A percentile compares a stretch with the other conserved stretches of the same genome.
These are phyloP conservation scores for Sabuloglossum arenarium DNA, from an alignment of 495 filamentous ascomycete species.

Conservation along the genomic window DNA sequence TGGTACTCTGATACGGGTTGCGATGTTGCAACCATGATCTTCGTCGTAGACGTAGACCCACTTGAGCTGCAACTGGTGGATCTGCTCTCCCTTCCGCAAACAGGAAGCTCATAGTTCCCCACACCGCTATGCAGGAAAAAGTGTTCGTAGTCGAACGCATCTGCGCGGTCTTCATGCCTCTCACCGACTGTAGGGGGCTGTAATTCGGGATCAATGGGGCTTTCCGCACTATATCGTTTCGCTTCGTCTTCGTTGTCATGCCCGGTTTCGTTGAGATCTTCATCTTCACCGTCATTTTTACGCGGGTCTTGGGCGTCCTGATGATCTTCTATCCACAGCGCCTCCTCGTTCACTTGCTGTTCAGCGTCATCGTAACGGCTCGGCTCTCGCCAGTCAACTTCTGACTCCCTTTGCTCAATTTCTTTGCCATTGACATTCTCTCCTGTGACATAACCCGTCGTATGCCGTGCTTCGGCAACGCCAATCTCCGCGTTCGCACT, in stretches of 20 bases:
- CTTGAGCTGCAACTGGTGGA: conserved; percentile 36
- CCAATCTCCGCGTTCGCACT: conserved; percentile 10
- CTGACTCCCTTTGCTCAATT: background rate
- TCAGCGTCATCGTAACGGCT: background rate
- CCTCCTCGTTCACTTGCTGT: background rate
- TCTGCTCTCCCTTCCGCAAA: conserved; percentile 24
- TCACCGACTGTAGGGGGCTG: conserved; percentile 12
- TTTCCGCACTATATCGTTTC: background rate
- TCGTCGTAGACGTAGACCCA: conserved; percentile 58
- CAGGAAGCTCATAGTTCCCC: conserved; percentile 30
- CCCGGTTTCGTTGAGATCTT: background rate
- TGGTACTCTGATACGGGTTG: background rate
- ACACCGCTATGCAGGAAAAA: conserved; percentile 84
- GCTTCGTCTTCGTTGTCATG: background rate
- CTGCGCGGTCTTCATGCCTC: conserved; percentile 81
- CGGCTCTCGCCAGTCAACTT: background rate
- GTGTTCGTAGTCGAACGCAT: conserved; percentile 94
- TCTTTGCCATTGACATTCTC: background rate
- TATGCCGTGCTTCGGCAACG: conserved; percentile 3
- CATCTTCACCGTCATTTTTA: background rate
- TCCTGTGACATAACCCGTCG: background rate
- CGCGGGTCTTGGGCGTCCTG: background rate
- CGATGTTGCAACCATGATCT: conserved; percentile 20
- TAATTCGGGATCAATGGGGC: conserved; percentile 1
- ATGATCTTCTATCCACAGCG: background rate